Base-by-base conservation (phyloP, 768 basidiomycete species). In the Trametes cinnabarina region DNA sequence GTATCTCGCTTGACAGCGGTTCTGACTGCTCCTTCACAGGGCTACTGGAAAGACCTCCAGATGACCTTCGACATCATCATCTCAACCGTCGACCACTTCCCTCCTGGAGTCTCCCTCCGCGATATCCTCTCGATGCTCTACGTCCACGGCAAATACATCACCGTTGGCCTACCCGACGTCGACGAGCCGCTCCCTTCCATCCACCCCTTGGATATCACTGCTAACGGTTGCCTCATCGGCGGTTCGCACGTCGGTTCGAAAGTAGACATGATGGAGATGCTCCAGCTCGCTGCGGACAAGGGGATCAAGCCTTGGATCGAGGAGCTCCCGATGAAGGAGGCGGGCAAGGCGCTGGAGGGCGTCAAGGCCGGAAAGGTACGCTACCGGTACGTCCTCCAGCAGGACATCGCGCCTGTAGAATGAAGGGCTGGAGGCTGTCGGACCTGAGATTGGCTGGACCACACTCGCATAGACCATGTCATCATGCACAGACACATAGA, bases 201-300 rank as follows among this genome's bases (percentile, higher is more conserved):
- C 7, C 63, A 65, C 52, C 58, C 65, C 17, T 74, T 75, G 60
- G 67, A 74, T 43, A 69, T 76, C 58, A 66, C 67, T 20, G 56
- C 44, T 11, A 69, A 66, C 53, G 70, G 58, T 5, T 61, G 58
- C 30, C 26, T 61, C 17, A 11, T 68, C 20, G 57, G 71, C 26
- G 70, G 68, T 32, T 69, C 68, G 35, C 73, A 75, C 64, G 79
- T 86, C 52, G 86, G 85, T 42, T 79, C 74, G 69, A 84, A 83
- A 72, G 72, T 76, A 52, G 85, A 86, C 65, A 78, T 75, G 22
- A 54, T 76, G n/a, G 76, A 78, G 57, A 88, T 87, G 85, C 75
- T 86, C 43, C 68, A 81, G 51, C 76, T 88, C 43, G 83, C 82
- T 2, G 77, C 76, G 11, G 74, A 81, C 60, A 81, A 86, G 69